Base-by-base conservation (phyloP, 2,329 filamentous ascomycete genomes). In the Sphaerostilbella broomeana region DNA sequence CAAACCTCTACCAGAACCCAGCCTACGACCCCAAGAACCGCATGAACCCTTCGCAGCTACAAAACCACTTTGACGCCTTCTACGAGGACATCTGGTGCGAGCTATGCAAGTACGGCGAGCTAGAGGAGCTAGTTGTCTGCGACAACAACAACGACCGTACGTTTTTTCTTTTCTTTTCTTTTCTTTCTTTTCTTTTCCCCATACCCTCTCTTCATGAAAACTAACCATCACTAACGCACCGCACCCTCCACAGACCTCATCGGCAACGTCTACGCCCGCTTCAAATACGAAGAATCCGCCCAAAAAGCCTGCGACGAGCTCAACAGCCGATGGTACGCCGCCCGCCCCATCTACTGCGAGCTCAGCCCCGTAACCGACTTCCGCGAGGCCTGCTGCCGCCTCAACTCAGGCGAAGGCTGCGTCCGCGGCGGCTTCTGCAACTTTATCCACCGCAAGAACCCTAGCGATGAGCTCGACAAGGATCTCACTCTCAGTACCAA, bases 51-150 rank as follows among this genome's bases (percentile, higher is more conserved):
- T 83, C 79, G 53, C 92, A 98, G 73, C 83, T 97, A 62, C 90
- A 95, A 68, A 95, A 95, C 71, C 92, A 98, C 76, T 98, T 98
- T 62, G 92, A 98, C 67, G 92, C 92, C 58, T 98, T 98, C 66
- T 98, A 98, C 73, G 92, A 98, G 71, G 92, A 98, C 63, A 88
- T 98, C 51, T 98, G 92, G 90, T 97, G 90, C 70, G 92, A 98
- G 77, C 86, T 98, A 72, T 97, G 92, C 82, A 88, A 94, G 68
- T 98, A 94, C 63, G 92, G 92, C 52, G 87, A 97, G 68, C 75
- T 97, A 24, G 92, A 98, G 68, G 92, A 98, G 69, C 78, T 98
- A 10, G 92, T 98, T 10, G 90, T 98, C 3, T 98, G 92, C 68
- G 92, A 98, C 70, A 98, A 98, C 67, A 97, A 97, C 68, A 98